Conservation (phyloP, 1,139 yeast species). For the Candida freyschussii region DNA sequence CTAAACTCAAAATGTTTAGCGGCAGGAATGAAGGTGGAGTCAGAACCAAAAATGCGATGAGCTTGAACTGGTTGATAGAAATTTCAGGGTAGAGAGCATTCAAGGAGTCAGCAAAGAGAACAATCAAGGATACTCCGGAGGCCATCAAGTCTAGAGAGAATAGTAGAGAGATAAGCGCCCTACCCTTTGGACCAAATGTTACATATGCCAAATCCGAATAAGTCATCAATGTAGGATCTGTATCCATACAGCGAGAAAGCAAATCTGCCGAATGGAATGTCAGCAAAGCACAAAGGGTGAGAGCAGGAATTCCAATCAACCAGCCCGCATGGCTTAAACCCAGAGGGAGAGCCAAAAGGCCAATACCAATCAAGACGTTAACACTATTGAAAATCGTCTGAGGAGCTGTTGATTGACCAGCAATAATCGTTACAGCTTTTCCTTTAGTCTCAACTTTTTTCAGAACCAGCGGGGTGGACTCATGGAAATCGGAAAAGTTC, state of each 20-base stretch:
- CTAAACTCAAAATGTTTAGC: conserved; percentile 61
- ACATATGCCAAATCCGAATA: conserved; percentile 86
- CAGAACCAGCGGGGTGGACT: conserved; percentile 51
- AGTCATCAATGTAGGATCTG: conserved; percentile 73
- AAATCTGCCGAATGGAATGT: conserved; percentile 70
- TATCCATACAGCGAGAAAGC: conserved; percentile 62
- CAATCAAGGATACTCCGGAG: conserved; percentile 69
- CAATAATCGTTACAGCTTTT: conserved; percentile 64
- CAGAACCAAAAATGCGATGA: conserved; percentile 52
- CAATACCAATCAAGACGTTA: conserved; percentile 73
- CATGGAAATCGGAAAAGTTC: conserved; percentile 28
- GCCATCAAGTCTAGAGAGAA: conserved; percentile 78
- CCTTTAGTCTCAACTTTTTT: conserved; percentile 76
- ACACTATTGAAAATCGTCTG: conserved; percentile 68
- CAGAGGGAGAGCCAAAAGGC: conserved; percentile 67
- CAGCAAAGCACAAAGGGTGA: conserved; percentile 52
- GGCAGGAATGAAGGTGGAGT: conserved; percentile 69
- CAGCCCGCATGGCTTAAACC: conserved; percentile 71
- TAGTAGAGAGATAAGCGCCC: conserved; percentile 60
- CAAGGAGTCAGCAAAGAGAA: conserved; percentile 82
- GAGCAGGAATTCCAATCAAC: conserved; percentile 54
- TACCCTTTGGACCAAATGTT: conserved; percentile 58
- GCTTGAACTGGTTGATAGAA: conserved; percentile 47
- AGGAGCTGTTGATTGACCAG: conserved; percentile 77
- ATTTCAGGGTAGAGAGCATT: conserved; percentile 56